These are phyloP conservation scores for Primulina eburnea DNA, from an alignment of 257 asterid genomes.

Conservation along the genomic window DNA sequence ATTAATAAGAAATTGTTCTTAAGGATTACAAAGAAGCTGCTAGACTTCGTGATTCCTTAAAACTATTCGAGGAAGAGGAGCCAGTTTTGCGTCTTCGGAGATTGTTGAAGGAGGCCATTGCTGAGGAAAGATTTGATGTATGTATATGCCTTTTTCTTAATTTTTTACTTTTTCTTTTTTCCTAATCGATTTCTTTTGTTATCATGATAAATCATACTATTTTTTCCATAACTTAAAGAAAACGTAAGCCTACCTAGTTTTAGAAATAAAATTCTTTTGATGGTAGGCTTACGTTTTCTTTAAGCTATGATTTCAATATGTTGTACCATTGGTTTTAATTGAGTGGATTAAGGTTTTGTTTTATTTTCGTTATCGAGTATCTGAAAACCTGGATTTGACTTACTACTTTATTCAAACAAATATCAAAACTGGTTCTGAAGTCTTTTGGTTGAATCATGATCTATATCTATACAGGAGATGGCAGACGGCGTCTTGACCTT, in stretches of 20 bases:
- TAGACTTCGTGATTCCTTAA: slow-evolving; percentile 78
- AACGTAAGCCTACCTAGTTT: neutral
- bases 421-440: neutral
- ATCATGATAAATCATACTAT: neutral
- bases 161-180: neutral
- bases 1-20: neutral
- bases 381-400: neutral
- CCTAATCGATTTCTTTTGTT: too few relatives aligned
- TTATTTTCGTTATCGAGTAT: neutral
- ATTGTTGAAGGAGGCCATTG: slow-evolving; percentile 73
- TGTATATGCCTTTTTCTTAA: neutral
- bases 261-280: neutral
- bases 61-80: slow-evolving; percentile 71
- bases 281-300: neutral
- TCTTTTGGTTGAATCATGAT: neutral
- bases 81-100: slow-evolving; percentile 66
- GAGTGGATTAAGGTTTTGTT: neutral
- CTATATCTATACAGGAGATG: neutral
- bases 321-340: neutral
- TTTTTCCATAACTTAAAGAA: neutral
- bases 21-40: slow-evolving; percentile 81
- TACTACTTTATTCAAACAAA: neutral
- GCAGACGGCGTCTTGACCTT: neutral
- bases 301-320: neutral
- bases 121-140: slow-evolving; percentile 75